Evolutionary conservation across 2,329 filamentous ascomycete genomes (phyloP).

Genomic region (Mollisiaceae sp.): DNA sequence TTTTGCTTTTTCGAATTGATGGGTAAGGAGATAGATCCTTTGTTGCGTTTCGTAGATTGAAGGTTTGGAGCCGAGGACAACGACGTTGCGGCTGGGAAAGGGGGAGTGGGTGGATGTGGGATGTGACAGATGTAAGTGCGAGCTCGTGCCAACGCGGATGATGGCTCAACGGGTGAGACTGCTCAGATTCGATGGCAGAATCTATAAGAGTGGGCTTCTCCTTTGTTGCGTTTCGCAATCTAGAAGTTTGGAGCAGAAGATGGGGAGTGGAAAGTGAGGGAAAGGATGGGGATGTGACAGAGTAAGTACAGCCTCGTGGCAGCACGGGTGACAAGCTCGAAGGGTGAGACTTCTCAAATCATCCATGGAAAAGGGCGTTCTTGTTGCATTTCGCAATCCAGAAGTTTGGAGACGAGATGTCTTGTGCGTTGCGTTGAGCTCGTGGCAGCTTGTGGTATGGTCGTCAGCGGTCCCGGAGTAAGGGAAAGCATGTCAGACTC

Average conservation of each 20-base stretch:
- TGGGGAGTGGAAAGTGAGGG: neutral
- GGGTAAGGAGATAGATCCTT: neutral
- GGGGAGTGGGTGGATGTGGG: neutral
- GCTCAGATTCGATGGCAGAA: neutral
- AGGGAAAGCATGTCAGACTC: neutral
- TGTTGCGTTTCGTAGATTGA: neutral
- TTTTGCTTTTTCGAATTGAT: too few species aligned
- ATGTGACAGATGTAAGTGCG: neutral
- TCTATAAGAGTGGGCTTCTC: neutral
- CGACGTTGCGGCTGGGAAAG: neutral
- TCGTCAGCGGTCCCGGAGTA: neutral
- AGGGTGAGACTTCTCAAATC: neutral
- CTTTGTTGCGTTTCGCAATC: conserved; percentile 4
- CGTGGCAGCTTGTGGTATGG: neutral
- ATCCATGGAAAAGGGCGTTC: neutral
- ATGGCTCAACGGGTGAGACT: neutral
- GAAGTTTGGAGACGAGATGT: neutral
- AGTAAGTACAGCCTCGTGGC: neutral
- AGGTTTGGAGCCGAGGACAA: neutral
- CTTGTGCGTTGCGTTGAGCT: neutral
- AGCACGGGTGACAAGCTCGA: neutral
- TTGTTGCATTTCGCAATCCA: neutral
- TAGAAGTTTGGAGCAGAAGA: neutral
- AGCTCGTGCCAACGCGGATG: neutral
- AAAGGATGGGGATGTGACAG: neutral